Conservation (phyloP, 2,329 filamentous ascomycete species). For the Dothidotthia symphoricarpi region DNA sequence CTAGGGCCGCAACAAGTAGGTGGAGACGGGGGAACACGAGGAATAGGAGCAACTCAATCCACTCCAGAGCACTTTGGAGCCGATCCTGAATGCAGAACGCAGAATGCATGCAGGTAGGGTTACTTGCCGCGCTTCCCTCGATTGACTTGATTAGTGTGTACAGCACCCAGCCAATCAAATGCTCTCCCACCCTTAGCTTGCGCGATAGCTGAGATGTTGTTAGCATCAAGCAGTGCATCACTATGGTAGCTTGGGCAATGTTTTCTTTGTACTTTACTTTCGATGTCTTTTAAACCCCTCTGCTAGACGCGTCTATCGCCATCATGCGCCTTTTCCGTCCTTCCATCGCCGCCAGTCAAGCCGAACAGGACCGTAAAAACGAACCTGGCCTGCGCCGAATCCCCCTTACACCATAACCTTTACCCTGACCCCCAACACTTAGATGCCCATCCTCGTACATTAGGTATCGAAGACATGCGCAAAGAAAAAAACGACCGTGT, state of each 20-base stretch:
- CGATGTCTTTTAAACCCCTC: constrained; percentile 10
- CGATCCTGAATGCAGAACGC: too few relatives aligned
- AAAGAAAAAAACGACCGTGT: constrained; percentile 24
- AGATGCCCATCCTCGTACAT: constrained; percentile 32
- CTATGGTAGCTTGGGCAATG: too few relatives aligned
- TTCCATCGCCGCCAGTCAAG: constrained; percentile 13
- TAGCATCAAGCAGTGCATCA: constrained; percentile 8
- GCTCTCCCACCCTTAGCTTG: too few relatives aligned
- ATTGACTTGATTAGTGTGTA: too few relatives aligned
- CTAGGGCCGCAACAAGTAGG: too few relatives aligned
- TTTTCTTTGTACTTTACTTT: constrained; percentile 2
- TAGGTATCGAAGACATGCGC: constrained; percentile 26
- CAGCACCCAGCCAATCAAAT: too few relatives aligned
- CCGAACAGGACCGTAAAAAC: not conserved
- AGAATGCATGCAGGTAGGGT: too few relatives aligned
- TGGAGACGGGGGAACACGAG: too few relatives aligned
- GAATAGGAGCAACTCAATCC: too few relatives aligned
- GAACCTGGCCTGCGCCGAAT: constrained; percentile 11
- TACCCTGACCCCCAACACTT: constrained; percentile 16
- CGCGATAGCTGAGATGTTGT: constrained; percentile 8
- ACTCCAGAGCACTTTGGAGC: too few relatives aligned
- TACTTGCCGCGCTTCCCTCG: too few relatives aligned
- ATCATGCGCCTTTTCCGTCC: constrained; percentile 11
- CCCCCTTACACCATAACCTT: constrained; percentile 21
- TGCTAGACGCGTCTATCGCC: constrained; percentile 9